phyloP scores from a whole-genome alignment of 371 early-diverging fungal genomes.

The Mucor racemosus region DNA sequence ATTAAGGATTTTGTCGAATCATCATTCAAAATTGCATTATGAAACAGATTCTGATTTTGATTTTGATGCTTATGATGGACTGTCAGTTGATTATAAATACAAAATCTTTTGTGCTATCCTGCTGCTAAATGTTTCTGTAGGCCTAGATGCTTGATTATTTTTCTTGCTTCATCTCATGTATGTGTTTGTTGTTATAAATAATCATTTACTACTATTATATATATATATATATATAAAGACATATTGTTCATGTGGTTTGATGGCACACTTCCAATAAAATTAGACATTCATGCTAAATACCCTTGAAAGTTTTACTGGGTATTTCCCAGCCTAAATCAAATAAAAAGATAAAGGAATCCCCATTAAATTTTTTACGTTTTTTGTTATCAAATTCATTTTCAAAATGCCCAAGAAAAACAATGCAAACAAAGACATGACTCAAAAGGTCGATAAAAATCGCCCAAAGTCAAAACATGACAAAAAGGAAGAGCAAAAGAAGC shows the following conservation, averaged over 20 bases:
- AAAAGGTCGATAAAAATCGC: slow-evolving; percentile 37
- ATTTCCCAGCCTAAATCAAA: neutral
- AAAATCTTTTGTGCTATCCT: neutral
- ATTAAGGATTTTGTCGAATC: neutral
- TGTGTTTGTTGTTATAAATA: too few species aligned
- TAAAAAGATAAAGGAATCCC: neutral
- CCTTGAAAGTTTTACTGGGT: neutral
- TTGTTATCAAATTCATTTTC: neutral
- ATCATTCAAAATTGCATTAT: neutral
- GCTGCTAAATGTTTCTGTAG: neutral
- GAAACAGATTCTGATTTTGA: neutral
- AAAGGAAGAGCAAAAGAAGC: slow-evolving; percentile 37
- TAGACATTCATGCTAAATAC: neutral
- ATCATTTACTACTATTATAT: too few species aligned
- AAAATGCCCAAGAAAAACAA: slow-evolving; percentile 27
- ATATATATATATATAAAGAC: neutral
- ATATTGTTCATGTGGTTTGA: neutral
- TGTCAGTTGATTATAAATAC: slow-evolving; percentile 2
- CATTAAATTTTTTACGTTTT: neutral
- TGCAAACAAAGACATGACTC: slow-evolving; percentile 22
- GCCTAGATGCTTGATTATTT: neutral
- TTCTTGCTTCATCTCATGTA: too few species aligned
- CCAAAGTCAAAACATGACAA: slow-evolving; percentile 39
- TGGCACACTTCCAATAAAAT: slow-evolving; percentile 2
- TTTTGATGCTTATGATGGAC: neutral